Evolutionary conservation across 208 protist species (phyloP), one percentile per base, ranked within the genome.

Genomic region (Acanthamoeba triangularis): DNA sequence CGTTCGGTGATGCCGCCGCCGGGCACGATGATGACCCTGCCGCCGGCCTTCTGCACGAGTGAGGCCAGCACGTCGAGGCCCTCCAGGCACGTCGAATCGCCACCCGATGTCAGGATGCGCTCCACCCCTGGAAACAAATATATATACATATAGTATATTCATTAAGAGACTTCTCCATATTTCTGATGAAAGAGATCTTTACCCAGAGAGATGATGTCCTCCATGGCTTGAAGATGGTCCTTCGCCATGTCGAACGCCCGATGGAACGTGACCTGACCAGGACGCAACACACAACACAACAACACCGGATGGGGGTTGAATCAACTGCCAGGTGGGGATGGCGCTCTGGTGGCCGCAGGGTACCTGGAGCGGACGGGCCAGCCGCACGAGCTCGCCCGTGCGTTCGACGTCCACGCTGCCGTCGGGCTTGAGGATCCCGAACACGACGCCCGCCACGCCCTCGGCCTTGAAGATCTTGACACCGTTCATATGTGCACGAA

Each of bases 1-100:
- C 94, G 87, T n/a, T 96, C 93, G 13, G 92, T 96, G 16, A 97
- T 96, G 72, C 96, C 96, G 20, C 96, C 96, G 37, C 96, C 96
- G 47, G 96, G 95, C 63, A 97, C 49, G 11, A 97, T 88, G 20
- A 63, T 92, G 44, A 95, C 61, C n/a, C 95, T 44, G 67, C 65
- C 47, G 11, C 56, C 80, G 28, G 95, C 85, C 65, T 94, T 54
- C 25, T 78, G 3, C 33, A 96, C 94, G 20, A 96, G 87, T 14
- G 88, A 52, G 11, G 44, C 76, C 13, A 97, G 88, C 5, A n/a
- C 84, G 49, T 95, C 84, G 33, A 97, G 74, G 23, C 96, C 96
- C 54, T 96, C 95, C 23, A 96, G 67, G 28, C 87, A 93, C 30
- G 90, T 94, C 63, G 69, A 47, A 33, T 96, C 96, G 14, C 85